Percentiles rank a stretch among this genome's conserved stretches.
phyloP scores from a whole-genome alignment of 495 filamentous ascomycete genomes.

The Oleoguttula mirabilis region DNA sequence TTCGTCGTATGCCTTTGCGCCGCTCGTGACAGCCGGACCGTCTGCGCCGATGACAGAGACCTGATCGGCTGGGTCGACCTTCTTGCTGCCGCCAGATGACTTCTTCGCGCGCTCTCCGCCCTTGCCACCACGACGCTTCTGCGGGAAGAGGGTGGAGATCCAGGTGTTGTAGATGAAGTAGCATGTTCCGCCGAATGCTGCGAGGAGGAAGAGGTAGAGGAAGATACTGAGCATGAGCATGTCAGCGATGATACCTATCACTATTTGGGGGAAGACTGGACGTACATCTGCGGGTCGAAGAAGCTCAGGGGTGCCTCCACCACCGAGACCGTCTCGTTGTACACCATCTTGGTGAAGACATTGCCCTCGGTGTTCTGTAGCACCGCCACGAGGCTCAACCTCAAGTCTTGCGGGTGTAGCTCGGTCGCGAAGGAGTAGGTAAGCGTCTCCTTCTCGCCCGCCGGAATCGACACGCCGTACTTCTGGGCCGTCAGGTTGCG shows the following conservation, averaged over 20 bases:
- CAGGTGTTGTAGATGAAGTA: slow-evolving; percentile 98
- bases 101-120: slow-evolving; percentile 46
- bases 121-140: slow-evolving; percentile 62
- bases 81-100: slow-evolving; percentile 48
- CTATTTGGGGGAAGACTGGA: slow-evolving; percentile 5
- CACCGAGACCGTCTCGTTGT: slow-evolving; percentile 77
- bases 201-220: slow-evolving; percentile 85
- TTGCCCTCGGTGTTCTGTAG: slow-evolving; percentile 50
- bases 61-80: slow-evolving; percentile 48
- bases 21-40: slow-evolving; percentile 54
- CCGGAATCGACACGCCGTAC: slow-evolving; percentile 64
- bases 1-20: slow-evolving; percentile 73
- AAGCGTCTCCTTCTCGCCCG: slow-evolving; percentile 62
- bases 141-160: slow-evolving; percentile 91
- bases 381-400: slow-evolving; percentile 65
- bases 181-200: slow-evolving; percentile 60
- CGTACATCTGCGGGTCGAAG: slow-evolving; percentile 93
- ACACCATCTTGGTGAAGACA: slow-evolving; percentile 65
- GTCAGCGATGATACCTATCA: neutral
- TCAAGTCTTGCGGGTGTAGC: slow-evolving; percentile 83
- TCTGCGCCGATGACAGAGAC: slow-evolving; percentile 54
- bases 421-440: slow-evolving; percentile 80
- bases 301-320: slow-evolving; percentile 87
- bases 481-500: slow-evolving; percentile 72
- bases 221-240: slow-evolving; percentile 56